Percentiles rank a stretch among this genome's conserved stretches.
Evolutionary conservation across 192 early-diverging fungal genomes (phyloP).

Genomic region (Coemansia sp.): DNA sequence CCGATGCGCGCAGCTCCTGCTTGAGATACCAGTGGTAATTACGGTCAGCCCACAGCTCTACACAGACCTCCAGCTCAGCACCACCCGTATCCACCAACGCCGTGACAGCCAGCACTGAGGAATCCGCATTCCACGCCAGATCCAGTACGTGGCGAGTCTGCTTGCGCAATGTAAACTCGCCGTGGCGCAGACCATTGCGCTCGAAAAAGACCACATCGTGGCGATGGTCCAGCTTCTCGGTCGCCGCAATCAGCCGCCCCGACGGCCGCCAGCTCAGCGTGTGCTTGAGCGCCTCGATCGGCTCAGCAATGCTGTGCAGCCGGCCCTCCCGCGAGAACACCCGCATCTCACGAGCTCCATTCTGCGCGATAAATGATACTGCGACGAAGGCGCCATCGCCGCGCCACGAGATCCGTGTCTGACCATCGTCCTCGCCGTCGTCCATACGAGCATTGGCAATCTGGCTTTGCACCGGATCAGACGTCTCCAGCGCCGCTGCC

Average conservation of each 20-base stretch:
- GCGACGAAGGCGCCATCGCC: slow-evolving; percentile 87
- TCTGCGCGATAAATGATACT: slow-evolving; percentile 70
- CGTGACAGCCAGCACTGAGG: slow-evolving; percentile 81
- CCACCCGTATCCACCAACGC: slow-evolving; percentile 38
- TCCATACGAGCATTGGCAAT: slow-evolving; percentile 53
- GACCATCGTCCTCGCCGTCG: slow-evolving; percentile 67
- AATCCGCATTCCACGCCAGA: slow-evolving; percentile 84
- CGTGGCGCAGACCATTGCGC: slow-evolving; percentile 92
- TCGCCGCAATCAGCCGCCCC: slow-evolving; percentile 83
- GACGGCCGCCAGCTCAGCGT: slow-evolving; percentile 82
- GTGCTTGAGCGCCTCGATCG: slow-evolving; percentile 78
- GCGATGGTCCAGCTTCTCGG: slow-evolving; percentile 72
- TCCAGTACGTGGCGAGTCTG: slow-evolving; percentile 47
- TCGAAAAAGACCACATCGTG: slow-evolving; percentile 96
- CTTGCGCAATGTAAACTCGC: slow-evolving; percentile 81
- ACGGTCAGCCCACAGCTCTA: slow-evolving; percentile 91
- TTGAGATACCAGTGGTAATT: slow-evolving; percentile 99
- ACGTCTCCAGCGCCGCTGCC: slow-evolving; percentile 30
- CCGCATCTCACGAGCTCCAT: slow-evolving; percentile 56
- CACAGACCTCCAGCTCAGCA: slow-evolving; percentile 28
- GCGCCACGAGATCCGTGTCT: slow-evolving; percentile 83
- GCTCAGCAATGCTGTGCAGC: slow-evolving; percentile 82
- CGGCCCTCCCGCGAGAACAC: slow-evolving; percentile 87
- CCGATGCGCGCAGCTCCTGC: slow-evolving; percentile 71
- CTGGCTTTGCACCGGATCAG: slow-evolving; percentile 55